These are phyloP conservation scores for Dendrocalamus latiflorus DNA, from an alignment of 202 grass and related monocot genomes.

Conservation along the genomic window DNA sequence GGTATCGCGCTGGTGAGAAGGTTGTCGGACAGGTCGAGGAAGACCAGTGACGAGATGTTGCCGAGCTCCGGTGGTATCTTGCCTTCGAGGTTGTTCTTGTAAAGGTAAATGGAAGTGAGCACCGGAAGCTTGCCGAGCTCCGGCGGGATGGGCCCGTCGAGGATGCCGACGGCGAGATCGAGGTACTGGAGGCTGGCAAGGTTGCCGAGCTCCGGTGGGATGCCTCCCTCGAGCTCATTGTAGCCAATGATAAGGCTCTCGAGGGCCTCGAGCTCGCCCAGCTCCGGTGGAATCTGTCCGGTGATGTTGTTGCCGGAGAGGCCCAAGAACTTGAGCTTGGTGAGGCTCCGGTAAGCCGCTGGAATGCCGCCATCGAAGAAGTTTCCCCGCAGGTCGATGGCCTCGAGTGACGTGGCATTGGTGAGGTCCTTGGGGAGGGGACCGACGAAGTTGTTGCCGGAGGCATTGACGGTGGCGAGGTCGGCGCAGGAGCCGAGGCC, in stretches of 20 bases:
- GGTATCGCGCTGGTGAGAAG: constrained; percentile 54
- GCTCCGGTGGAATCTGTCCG: constrained; percentile 64
- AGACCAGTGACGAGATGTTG: constrained; percentile 59
- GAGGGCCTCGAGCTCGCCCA: constrained; percentile 62
- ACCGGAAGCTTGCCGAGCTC: constrained; percentile 62
- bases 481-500: constrained; percentile 64
- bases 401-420: no score
- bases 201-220: constrained; percentile 73
- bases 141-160: constrained; percentile 62
- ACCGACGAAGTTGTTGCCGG: no score
- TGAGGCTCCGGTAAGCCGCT: no score
- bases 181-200: constrained; percentile 71
- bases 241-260: constrained; percentile 91
- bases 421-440: no score
- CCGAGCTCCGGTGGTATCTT: constrained; percentile 70
- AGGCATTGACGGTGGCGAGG: no score
- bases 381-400: no score
- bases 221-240: constrained; percentile 76
- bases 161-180: constrained; percentile 69
- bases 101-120: constrained; percentile 69
- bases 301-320: constrained; percentile 95
- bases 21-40: constrained; percentile 85
- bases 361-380: no score
- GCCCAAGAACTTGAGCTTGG: no score
- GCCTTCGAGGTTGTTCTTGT: constrained; percentile 70